Evolutionary conservation across 73 alveolate species (phyloP), one percentile per base, ranked within the genome.

Genomic region (Symbiodinium natans): DNA sequence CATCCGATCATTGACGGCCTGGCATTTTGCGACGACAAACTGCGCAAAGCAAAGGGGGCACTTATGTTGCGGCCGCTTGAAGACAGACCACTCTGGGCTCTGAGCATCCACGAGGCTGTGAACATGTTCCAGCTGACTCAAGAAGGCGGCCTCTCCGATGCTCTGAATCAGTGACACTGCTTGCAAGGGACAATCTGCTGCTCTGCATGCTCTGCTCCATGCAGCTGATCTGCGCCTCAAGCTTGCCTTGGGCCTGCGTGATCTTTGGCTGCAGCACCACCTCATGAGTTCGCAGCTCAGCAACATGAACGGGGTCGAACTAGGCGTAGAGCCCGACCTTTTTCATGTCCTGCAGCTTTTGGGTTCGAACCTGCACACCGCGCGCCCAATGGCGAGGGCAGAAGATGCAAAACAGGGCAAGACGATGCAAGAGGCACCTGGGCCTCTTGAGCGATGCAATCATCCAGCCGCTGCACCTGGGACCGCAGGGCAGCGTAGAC

Each of bases 381-480:
- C 33, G 33, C 15, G 15, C 77, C 59, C 59, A 46, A 46, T 9
- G 59, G 13, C 59, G 59, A 46, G 13, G 6, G 21, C 59, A 6
- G 59, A 13, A 13, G n/a, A n/a, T n/a, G n/a, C n/a, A n/a, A n/a
- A n/a, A n/a, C n/a, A n/a, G n/a, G n/a, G n/a, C n/a, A n/a, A n/a
- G n/a, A n/a, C n/a, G n/a, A n/a, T n/a, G n/a, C n/a, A n/a, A n/a
- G n/a, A n/a, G n/a, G n/a, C n/a, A n/a, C 34, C 43, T 34, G 82
- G n/a, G 43, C n/a, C 77, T 90, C 97, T 77, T 90, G 97, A 87
- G 75, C 38, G 77, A 90, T 41, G 41, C 97, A 90, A 23, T 73
- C 97, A 31, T 90, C 97, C 97, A 90, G 40, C 2, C 97, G 83
- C 54, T 90, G 97, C 97, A 68, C 97, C 97, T 90, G 41, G 75